A percentile compares a stretch with the other conserved stretches of the same genome.
Evolutionary conservation across 768 basidiomycete genomes (phyloP).

Genomic region (Tricholoma furcatifolium): DNA sequence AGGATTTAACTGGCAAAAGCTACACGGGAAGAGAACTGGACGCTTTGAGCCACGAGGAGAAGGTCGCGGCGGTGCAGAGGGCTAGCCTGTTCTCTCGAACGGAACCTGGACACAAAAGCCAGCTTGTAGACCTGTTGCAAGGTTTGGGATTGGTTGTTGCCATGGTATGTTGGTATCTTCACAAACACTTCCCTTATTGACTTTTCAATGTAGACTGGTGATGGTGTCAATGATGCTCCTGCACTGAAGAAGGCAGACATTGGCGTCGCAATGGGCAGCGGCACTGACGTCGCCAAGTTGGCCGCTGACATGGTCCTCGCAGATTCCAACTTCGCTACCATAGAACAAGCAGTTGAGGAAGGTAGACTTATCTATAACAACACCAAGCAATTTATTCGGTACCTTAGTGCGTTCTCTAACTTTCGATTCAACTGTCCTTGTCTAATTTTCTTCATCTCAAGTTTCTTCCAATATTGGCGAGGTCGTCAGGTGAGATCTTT

Average conservation of each 20-base stretch:
- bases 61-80: conserved; percentile 80
- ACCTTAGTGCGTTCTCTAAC: conserved; percentile 69
- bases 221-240: conserved; percentile 98
- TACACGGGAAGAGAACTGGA: conserved; percentile 95
- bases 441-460: conserved; percentile 22
- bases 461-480: conserved; percentile 98
- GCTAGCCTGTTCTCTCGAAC: conserved; percentile 92
- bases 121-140: conserved; percentile 93
- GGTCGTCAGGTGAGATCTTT: conserved; percentile 63
- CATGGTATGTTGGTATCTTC: conserved; percentile 56
- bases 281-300: conserved; percentile 97
- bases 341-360: conserved; percentile 96
- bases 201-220: conserved; percentile 67
- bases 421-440: not conserved
- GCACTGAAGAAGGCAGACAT: conserved; percentile 97
- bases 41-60: conserved; percentile 74
- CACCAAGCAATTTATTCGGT: conserved; percentile 99
- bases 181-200: conserved; percentile 1
- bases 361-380: conserved; percentile 98
- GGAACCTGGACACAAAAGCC: conserved; percentile 92
- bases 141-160: conserved; percentile 91
- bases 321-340: conserved; percentile 96
- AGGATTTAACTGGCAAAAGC: conserved; percentile 92
- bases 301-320: conserved; percentile 98
- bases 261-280: conserved; percentile 98